Conservation (phyloP, 192 early-diverging fungal species). For the Backusella liffmaniae region DNA sequence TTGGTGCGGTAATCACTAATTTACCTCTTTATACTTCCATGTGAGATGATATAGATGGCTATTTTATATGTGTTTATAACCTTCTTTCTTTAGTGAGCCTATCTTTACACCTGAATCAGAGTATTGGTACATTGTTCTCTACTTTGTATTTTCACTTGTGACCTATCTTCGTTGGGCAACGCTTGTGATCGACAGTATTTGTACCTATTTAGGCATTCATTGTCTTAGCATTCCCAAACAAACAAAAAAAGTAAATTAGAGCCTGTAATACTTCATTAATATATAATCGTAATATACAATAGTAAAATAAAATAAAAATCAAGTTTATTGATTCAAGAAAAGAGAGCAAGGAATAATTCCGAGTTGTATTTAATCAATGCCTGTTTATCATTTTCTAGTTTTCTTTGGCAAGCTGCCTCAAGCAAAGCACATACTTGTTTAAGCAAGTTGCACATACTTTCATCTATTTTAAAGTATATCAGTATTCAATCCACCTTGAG, state of each 20-base stretch:
- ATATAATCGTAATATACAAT: background rate
- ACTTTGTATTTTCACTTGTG: constrained; percentile 68
- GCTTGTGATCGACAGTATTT: constrained; percentile 85
- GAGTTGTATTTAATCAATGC: constrained; percentile 9
- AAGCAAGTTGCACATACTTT: background rate
- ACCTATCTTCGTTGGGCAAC: constrained; percentile 86
- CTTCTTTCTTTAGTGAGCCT: constrained; percentile 48
- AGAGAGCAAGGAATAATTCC: background rate
- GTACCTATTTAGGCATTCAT: constrained; percentile 79
- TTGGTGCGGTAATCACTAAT: constrained; percentile 71
- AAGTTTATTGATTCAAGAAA: constrained; percentile 1
- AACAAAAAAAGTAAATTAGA: constrained; percentile 11
- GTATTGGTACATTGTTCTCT: constrained; percentile 66
- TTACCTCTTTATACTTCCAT: constrained; percentile 43
- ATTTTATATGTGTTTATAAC: background rate
- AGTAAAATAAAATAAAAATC: background rate
- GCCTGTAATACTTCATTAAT: background rate
- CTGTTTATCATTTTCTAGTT: background rate
- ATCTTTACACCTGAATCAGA: constrained; percentile 69
- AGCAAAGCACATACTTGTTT: constrained; percentile 10
- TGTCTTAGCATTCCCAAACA: constrained; percentile 73
- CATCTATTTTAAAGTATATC: background rate
- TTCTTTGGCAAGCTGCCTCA: constrained; percentile 10
- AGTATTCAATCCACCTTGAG: too few relatives aligned
- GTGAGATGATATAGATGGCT: constrained; percentile 32